Evolutionary conservation across 805 yeast species (phyloP).

Genomic region (Wilhelminamyces savonicus): DNA sequence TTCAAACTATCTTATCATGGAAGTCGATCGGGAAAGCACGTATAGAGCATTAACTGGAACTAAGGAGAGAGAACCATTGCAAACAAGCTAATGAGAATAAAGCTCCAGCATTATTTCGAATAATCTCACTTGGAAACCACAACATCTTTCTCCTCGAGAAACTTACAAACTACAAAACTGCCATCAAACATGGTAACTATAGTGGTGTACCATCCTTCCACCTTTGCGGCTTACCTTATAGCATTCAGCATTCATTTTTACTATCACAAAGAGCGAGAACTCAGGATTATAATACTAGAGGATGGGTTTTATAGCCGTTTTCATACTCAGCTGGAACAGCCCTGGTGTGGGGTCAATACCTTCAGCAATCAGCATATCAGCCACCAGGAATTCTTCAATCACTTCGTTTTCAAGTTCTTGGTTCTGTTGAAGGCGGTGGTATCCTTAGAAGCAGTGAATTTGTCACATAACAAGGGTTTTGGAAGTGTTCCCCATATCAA

Average conservation of each 20-base stretch:
- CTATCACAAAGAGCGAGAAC: slow-evolving; percentile 5
- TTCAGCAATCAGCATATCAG: slow-evolving; percentile 7
- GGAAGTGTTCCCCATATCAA: slow-evolving; percentile 1
- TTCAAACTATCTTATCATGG: too few species aligned
- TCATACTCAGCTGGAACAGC: slow-evolving; percentile 3
- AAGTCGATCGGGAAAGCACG: too few species aligned
- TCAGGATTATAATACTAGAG: slow-evolving; percentile 10
- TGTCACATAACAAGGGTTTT: background rate
- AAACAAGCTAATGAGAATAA: background rate
- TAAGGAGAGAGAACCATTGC: background rate
- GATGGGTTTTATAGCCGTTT: background rate
- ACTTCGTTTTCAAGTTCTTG: slow-evolving; percentile 1
- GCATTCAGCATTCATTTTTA: slow-evolving; percentile 9
- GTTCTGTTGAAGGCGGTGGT: background rate
- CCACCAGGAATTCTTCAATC: slow-evolving; percentile 4
- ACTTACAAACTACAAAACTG: too few species aligned
- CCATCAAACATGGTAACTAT: slow-evolving; percentile 11
- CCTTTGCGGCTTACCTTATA: slow-evolving; percentile 11
- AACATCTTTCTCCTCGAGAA: background rate
- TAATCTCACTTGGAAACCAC: background rate
- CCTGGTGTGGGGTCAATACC: slow-evolving; percentile 25
- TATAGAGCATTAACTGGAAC: background rate
- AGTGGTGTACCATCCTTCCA: slow-evolving; percentile 12
- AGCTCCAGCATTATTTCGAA: background rate
- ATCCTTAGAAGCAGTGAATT: too few species aligned